These are phyloP conservation scores for Aspergillus ustus DNA, from an alignment of 2,329 filamentous ascomycete genomes.

Conservation along the genomic window DNA sequence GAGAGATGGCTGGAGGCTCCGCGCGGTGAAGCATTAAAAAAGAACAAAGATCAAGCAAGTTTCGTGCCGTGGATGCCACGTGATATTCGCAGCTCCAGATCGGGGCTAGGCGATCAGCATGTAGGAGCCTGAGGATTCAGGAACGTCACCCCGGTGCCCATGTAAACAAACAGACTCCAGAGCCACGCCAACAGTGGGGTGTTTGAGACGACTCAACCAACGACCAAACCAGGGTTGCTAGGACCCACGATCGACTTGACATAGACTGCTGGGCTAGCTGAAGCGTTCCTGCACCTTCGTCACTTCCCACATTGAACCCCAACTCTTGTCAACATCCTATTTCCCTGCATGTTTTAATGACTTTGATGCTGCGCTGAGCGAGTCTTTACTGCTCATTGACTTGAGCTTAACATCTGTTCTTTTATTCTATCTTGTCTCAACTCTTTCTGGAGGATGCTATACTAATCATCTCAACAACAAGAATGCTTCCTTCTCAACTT, in stretches of 20 bases:
- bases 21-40: slow-evolving; percentile 11
- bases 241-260: slow-evolving; percentile 10
- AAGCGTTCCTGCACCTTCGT: slow-evolving; percentile 13
- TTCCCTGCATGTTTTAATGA: slow-evolving; percentile 10
- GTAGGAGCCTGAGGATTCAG: slow-evolving; percentile 38
- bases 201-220: slow-evolving; percentile 3
- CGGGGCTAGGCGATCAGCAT: slow-evolving; percentile 35
- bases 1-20: background rate
- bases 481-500: slow-evolving; percentile 61
- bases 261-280: background rate
- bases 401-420: slow-evolving; percentile 15
- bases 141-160: slow-evolving; percentile 30
- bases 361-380: slow-evolving; percentile 18
- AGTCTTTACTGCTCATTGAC: slow-evolving; percentile 17
- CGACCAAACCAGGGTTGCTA: slow-evolving; percentile 10
- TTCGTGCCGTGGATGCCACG: slow-evolving; percentile 28
- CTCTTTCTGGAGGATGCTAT: slow-evolving; percentile 33
- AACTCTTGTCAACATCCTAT: slow-evolving; percentile 14
- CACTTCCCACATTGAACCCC: slow-evolving; percentile 8
- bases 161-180: slow-evolving; percentile 45
- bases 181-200: slow-evolving; percentile 12
- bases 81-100: slow-evolving; percentile 28
- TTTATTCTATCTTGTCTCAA: slow-evolving; percentile 21
- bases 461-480: slow-evolving; percentile 27
- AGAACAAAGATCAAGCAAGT: slow-evolving; percentile 27